These are phyloP conservation scores for Heliamphora pulchella DNA, from an alignment of 179 eudicot genomes.

Conservation along the genomic window DNA sequence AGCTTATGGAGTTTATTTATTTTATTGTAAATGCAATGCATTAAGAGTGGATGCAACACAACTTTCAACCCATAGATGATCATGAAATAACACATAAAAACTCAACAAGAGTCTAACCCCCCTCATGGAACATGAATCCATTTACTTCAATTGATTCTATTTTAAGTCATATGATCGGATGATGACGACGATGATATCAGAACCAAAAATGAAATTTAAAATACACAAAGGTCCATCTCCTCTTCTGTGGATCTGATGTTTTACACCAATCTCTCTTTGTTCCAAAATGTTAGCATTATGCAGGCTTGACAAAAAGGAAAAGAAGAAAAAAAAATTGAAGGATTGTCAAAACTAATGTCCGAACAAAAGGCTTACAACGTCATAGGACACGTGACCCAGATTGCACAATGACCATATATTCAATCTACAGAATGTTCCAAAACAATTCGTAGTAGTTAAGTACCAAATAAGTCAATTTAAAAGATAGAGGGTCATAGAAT, in stretches of 20 bases:
- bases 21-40: neutral
- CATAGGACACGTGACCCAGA: neutral
- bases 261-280: neutral
- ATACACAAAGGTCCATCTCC: no score
- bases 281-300: neutral
- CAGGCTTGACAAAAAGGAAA: neutral
- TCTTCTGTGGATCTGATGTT: no score
- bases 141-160: no score
- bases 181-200: no score
- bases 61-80: neutral
- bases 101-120: no score
- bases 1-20: neutral
- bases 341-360: no score
- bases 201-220: no score
- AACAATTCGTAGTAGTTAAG: no score
- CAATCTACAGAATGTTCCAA: neutral
- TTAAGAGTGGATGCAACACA: neutral
- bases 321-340: no score
- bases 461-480: no score
- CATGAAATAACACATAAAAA: neutral
- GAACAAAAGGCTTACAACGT: neutral
- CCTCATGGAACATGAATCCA: no score
- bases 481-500: neutral
- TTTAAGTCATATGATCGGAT: no score
- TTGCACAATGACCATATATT: neutral